These are phyloP conservation scores for Panicum miliaceum DNA, from an alignment of 176 grass and related monocot genomes.

Conservation along the genomic window DNA sequence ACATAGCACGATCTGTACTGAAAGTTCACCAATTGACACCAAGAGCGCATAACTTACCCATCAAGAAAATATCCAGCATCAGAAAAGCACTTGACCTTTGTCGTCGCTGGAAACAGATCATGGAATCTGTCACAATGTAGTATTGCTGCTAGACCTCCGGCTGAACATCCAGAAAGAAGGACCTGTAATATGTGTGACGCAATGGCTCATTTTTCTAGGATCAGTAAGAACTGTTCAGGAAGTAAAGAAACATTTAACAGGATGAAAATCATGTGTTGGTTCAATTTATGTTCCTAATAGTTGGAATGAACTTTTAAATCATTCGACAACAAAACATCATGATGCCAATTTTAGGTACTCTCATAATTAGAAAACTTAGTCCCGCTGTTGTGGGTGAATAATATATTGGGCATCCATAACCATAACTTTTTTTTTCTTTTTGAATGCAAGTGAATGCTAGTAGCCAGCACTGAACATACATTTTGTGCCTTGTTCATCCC, in stretches of 20 bases:
- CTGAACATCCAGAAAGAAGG: constrained; percentile 93
- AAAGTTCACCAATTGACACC: neutral
- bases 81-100: constrained; percentile 83
- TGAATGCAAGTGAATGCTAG: neutral
- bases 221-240: neutral
- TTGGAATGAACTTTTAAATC: neutral
- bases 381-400: neutral
- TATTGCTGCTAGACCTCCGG: constrained; percentile 82
- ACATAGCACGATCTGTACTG: neutral
- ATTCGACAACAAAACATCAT: neutral
- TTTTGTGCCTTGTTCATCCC: constrained; percentile 80
- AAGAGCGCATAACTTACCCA: constrained; percentile 53
- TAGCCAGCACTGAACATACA: constrained; percentile 41
- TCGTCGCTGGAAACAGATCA: constrained; percentile 58
- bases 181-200: constrained; percentile 49
- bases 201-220: neutral
- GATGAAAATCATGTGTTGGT: constrained; percentile 15
- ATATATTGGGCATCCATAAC: neutral
- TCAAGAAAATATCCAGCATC: constrained; percentile 93
- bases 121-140: constrained; percentile 84
- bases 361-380: neutral
- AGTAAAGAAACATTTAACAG: neutral
- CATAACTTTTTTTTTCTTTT: neutral
- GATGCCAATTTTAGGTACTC: neutral
- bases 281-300: neutral